Conservation (phyloP, 768 basidiomycete genomes). For the Auriscalpium orientale region DNA sequence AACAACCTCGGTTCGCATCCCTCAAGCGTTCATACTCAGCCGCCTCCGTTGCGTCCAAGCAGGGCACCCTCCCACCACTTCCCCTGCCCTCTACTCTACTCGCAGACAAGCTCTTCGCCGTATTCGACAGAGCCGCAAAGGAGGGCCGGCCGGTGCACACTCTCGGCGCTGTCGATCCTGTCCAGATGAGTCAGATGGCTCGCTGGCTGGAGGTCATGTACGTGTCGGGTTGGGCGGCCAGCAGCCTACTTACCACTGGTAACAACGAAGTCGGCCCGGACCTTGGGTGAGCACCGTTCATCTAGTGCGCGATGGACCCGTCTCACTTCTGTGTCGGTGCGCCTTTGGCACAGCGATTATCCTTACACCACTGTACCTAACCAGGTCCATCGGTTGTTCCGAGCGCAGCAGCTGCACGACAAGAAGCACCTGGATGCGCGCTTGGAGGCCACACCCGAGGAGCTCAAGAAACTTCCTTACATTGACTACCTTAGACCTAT, state of each 20-base stretch:
- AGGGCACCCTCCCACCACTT: constrained; percentile 76
- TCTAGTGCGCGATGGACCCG: not conserved
- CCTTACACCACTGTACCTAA: constrained; percentile 96
- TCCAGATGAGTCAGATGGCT: constrained; percentile 95
- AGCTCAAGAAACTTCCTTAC: constrained; percentile 64
- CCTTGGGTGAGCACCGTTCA: constrained; percentile 49
- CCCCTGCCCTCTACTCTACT: constrained; percentile 72
- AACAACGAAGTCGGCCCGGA: constrained; percentile 92
- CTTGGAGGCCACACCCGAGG: constrained; percentile 52
- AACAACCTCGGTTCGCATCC: constrained; percentile 60
- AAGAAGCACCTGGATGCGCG: constrained; percentile 89
- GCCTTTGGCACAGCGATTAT: constrained; percentile 60
- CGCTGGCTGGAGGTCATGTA: constrained; percentile 80
- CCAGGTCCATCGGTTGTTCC: constrained; percentile 86
- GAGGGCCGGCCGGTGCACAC: constrained; percentile 74
- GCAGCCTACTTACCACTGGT: constrained; percentile 80
- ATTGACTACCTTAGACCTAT: constrained; percentile 88
- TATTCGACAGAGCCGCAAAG: constrained; percentile 55
- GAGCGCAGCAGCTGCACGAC: constrained; percentile 89
- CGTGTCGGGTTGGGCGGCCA: constrained; percentile 88
- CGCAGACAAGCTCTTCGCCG: constrained; percentile 75
- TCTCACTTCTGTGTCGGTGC: not conserved
- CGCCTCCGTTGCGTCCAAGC: constrained; percentile 76
- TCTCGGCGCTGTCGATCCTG: constrained; percentile 88
- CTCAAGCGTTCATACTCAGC: constrained; percentile 79